Evolutionary conservation across 164 flowering plant species (phyloP).

Genomic region (Kalanchoe fedtschenkoi): DNA sequence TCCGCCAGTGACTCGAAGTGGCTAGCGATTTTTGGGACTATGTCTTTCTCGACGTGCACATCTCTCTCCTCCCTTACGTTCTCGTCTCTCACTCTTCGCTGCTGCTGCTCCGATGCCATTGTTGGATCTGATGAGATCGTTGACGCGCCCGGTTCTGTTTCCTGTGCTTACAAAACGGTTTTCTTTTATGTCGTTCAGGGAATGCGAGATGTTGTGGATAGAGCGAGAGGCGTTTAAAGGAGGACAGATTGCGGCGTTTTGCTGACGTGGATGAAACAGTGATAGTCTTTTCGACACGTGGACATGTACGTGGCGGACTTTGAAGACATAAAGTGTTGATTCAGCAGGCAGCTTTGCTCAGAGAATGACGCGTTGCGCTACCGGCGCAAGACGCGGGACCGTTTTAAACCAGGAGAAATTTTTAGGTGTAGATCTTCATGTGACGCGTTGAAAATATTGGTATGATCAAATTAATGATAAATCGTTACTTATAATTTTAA

Average conservation of each 20-base stretch:
- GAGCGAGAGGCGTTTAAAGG: neutral
- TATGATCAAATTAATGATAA: too few relatives aligned
- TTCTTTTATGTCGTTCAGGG: neutral
- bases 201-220: neutral
- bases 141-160: neutral
- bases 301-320: neutral
- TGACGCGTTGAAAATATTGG: too few relatives aligned
- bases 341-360: neutral
- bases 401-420: too few relatives aligned
- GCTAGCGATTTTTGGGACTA: conserved; percentile 30
- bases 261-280: neutral
- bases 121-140: neutral
- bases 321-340: neutral
- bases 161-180: neutral
- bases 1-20: conserved; percentile 36
- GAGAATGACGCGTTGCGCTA: neutral
- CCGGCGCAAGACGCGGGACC: neutral
- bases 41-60: conserved; percentile 13
- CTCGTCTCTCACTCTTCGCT: conserved; percentile 22
- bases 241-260: neutral
- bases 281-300: neutral
- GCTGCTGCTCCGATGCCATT: conserved; percentile 46
- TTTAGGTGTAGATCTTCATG: too few relatives aligned
- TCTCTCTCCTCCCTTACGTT: conserved; percentile 14
- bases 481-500: too few relatives aligned